phyloP scores from a whole-genome alignment of 345 rosid genomes.

The Eucalyptus camaldulensis region DNA sequence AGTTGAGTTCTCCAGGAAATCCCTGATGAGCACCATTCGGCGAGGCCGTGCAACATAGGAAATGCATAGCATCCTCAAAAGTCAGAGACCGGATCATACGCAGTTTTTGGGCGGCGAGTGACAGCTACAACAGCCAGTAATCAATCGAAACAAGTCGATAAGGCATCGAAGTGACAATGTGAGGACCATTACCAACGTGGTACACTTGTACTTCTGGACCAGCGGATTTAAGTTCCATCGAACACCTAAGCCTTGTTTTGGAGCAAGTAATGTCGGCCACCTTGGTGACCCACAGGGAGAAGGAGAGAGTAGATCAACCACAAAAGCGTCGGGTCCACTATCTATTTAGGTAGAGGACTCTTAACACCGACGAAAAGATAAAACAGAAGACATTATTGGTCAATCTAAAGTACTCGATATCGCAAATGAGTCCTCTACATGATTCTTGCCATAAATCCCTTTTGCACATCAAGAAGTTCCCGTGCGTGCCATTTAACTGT shows the following conservation, averaged over 20 bases:
- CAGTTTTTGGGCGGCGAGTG: neutral
- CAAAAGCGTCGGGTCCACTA: neutral
- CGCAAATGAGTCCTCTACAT: neutral
- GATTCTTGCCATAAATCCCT: neutral
- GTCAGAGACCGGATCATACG: neutral
- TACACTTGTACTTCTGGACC: neutral
- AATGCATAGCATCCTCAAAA: neutral
- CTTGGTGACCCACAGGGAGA: neutral
- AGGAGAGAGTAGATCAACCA: neutral
- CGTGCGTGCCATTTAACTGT: neutral
- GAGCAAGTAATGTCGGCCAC: neutral
- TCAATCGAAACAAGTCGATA: neutral
- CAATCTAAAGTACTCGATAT: neutral
- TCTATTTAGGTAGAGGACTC: neutral
- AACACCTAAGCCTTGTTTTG: neutral
- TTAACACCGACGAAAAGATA: neutral
- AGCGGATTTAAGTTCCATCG: neutral
- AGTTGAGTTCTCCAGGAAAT: neutral
- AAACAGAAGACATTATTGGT: neutral
- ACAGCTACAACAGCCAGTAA: neutral
- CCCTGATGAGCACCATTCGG: neutral
- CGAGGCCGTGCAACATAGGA: neutral
- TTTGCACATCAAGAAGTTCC: neutral
- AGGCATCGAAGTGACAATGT: neutral
- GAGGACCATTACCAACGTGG: neutral